Evolutionary conservation across 2,329 filamentous ascomycete species (phyloP).

Genomic region (Clonostachys rosea): DNA sequence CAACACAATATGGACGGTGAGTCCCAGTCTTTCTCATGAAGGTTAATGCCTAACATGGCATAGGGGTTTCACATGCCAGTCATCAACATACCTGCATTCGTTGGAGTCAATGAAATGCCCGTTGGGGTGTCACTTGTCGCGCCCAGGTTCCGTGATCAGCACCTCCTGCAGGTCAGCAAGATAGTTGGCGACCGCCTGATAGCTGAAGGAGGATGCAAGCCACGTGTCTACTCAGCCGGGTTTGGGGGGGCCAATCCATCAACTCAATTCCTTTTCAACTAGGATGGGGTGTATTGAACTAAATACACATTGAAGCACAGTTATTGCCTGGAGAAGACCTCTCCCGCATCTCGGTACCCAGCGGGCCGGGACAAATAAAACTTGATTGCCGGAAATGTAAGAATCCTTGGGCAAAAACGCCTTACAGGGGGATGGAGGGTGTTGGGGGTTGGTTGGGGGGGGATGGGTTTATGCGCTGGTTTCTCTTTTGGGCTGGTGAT

Average conservation of each 20-base stretch:
- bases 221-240: too few species aligned
- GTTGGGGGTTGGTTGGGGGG: too few species aligned
- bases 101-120: constrained; percentile 46
- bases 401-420: too few species aligned
- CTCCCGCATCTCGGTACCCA: too few species aligned
- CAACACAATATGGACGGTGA: constrained; percentile 47
- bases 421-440: too few species aligned
- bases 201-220: constrained; percentile 22
- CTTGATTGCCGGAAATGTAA: too few species aligned
- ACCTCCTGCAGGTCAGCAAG: constrained; percentile 35
- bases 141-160: constrained; percentile 38
- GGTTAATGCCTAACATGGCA: background rate
- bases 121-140: constrained; percentile 52
- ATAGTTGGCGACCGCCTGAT: constrained; percentile 25
- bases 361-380: too few species aligned
- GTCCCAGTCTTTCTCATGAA: constrained; percentile 5
- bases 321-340: too few species aligned
- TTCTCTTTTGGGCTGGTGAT: too few species aligned
- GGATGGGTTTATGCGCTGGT: too few species aligned
- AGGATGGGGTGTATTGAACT: background rate
- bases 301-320: too few species aligned
- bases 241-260: too few species aligned
- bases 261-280: background rate
- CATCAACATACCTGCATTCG: constrained; percentile 60
- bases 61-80: constrained; percentile 54